Conservation (phyloP, 2,329 filamentous ascomycete species). For the Penicillium crustosum region DNA sequence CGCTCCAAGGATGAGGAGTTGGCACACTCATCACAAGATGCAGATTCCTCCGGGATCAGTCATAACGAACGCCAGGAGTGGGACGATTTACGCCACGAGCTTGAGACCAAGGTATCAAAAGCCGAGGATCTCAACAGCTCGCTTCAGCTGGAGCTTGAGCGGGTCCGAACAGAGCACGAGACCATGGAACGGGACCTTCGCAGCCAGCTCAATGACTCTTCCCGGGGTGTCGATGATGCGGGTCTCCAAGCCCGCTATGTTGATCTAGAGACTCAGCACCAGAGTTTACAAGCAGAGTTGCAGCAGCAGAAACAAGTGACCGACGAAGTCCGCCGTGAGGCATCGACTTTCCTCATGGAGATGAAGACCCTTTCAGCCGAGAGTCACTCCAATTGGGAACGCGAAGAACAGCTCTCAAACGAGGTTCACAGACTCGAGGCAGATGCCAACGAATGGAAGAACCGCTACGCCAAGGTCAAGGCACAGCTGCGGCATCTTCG, state of each 20-base stretch:
- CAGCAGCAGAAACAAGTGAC: slow-evolving; percentile 77
- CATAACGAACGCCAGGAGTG: slow-evolving; percentile 69
- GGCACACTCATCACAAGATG: slow-evolving; percentile 55
- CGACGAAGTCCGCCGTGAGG: slow-evolving; percentile 81
- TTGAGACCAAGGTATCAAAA: slow-evolving; percentile 73
- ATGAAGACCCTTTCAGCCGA: slow-evolving; percentile 85
- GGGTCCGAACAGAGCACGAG: slow-evolving; percentile 67
- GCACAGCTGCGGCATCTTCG: slow-evolving; percentile 81
- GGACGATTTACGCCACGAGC: slow-evolving; percentile 60
- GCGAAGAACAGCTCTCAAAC: slow-evolving; percentile 73
- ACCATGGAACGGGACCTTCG: slow-evolving; percentile 63
- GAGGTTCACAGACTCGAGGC: slow-evolving; percentile 75
- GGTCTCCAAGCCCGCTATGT: slow-evolving; percentile 63
- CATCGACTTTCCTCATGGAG: slow-evolving; percentile 77
- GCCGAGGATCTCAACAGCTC: slow-evolving; percentile 76
- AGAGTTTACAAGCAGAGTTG: slow-evolving; percentile 64
- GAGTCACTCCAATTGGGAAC: slow-evolving; percentile 74
- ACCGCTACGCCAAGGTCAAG: slow-evolving; percentile 82
- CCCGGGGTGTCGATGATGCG: slow-evolving; percentile 42
- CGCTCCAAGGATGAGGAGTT: slow-evolving; percentile 72
- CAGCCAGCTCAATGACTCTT: slow-evolving; percentile 56
- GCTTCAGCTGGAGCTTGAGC: slow-evolving; percentile 75
- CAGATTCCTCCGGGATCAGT: slow-evolving; percentile 51
- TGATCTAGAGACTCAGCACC: slow-evolving; percentile 61
- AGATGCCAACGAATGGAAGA: slow-evolving; percentile 87